These are phyloP conservation scores for Nicotiana rustica DNA, from an alignment of 305 asterid species.

Conservation along the genomic window DNA sequence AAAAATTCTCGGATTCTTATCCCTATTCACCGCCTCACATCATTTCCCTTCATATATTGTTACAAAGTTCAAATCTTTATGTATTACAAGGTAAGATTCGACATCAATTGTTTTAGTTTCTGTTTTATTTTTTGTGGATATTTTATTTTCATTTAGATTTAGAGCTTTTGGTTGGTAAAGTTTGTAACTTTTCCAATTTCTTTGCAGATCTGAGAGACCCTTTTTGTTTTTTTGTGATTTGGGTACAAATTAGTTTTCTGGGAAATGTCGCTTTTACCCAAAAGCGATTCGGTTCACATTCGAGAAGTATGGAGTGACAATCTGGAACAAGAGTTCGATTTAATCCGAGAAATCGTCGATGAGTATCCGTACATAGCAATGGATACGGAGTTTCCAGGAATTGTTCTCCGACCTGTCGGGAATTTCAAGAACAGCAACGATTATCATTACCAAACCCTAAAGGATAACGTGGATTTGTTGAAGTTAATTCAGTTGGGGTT, in stretches of 20 bases:
- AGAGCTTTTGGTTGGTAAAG: slow-evolving; percentile 23
- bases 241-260: slow-evolving; percentile 10
- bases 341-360: slow-evolving; percentile 67
- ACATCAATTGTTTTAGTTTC: background rate
- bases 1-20: slow-evolving; percentile 1
- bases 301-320: slow-evolving; percentile 80
- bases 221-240: slow-evolving; percentile 28
- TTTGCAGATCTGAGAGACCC: slow-evolving; percentile 53
- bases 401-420: slow-evolving; percentile 70
- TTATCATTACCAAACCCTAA: slow-evolving; percentile 66
- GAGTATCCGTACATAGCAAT: slow-evolving; percentile 69
- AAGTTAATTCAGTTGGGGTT: slow-evolving; percentile 81
- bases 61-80: slow-evolving; percentile 39
- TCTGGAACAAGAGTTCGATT: slow-evolving; percentile 62
- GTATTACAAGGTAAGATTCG: slow-evolving; percentile 36
- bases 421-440: slow-evolving; percentile 63
- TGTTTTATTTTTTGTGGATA: background rate
- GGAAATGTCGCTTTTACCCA: slow-evolving; percentile 66
- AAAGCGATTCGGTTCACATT: slow-evolving; percentile 66
- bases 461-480: slow-evolving; percentile 69
- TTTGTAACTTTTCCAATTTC: slow-evolving; percentile 30
- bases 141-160: background rate
- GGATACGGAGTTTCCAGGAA: slow-evolving; percentile 80
- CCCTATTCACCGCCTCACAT: slow-evolving; percentile 18
- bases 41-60: background rate